Base-by-base conservation (phyloP, 331 rosid genomes). In the Stylosanthes scabra region DNA sequence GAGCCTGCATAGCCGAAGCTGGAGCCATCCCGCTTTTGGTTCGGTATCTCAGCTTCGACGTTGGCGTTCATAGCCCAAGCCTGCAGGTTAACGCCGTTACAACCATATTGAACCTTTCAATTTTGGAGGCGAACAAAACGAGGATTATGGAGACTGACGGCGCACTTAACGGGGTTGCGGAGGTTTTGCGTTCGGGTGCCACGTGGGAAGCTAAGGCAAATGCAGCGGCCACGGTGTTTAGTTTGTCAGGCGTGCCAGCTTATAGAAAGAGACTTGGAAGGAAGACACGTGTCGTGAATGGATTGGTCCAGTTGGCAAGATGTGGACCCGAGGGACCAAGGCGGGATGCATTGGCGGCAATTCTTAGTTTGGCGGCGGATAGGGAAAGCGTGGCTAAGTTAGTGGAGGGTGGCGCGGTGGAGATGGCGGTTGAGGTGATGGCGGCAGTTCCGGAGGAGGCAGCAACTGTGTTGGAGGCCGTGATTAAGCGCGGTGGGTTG, bases 161-260 rank as follows among this genome's bases (percentile, higher is more conserved):
- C 11, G 97, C 82, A 0, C 5, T 92, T 9, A 88, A 82, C 81
- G 97, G 93, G 27, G 80, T 95, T 1, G 72, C 86, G 0, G 96
- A 88, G 72, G 96, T 95, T 31, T 82, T 95, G 1, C 78, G 81
- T 0, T 46, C 80, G 0, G 97, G 97, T 0, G 86, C 88, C 63
- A 84, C 93, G 16, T 95, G 99, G 99, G 99, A 95, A 42, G 96
- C 99, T 3, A 95, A 87, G 45, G 96, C 93, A 0, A 95, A 95
- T 14, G 97, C 98, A 3, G 98, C 97, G 0, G 98, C 99, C 0
- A 85, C 97, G 28, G 82, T 95, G 47, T 95, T 90, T 68, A 88
- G 97, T 45, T 74, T 95, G 8, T 80, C 97, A 0, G 84, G 86
- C 1, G 89, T 81, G 49, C 79, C 76, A 0, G 59, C 77, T 2